Base-by-base conservation (phyloP, 2,329 filamentous ascomycete genomes). In the Microdochium trichocladiopsis region DNA sequence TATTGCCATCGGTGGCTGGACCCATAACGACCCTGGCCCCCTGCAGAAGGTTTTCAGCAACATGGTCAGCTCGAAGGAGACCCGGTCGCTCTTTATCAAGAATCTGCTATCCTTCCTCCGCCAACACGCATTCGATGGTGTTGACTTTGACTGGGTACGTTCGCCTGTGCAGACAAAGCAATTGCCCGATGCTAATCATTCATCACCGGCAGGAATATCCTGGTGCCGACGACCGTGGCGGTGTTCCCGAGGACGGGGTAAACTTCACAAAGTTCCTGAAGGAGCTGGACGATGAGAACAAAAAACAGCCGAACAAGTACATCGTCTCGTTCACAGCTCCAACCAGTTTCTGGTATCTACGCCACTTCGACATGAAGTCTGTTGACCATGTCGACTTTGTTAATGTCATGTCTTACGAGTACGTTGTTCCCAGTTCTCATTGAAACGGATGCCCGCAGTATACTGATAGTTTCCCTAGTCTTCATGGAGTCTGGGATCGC, bases 371-470 rank as follows among this genome's bases (percentile, higher is more conserved):
- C 21, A 23, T 69, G 18, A 23, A 52, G 12, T 14, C 23, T n/a
- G 24, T 60, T 14, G 52, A 61, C 2, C 48, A 60, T 1, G 65
- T 65, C 0, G 67, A 74, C 28, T 74, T 60, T 54, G 58, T 72
- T 37, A 77, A 74, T 48, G 22, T 77, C 1, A 71, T 76, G 64
- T 60, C 63, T 0, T 76, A 76, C 36, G 72, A 76, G 41, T 45
- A 45, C 16, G 41, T 45, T 22, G 12, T 22, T 18, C 16, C 12
- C n/a, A 45, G 10, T 22, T 45, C 6, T 12, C 52, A 56, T 69
- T 1, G 23, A n/a, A n/a, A n/a, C n/a, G n/a, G n/a, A n/a, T 50
- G 47, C 8, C 45, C 10, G 16, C 16, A 37, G 18, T 14, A 41
- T 33, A 14, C 21, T 31, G 22, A 36, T 25, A 4, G 5, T 33